Percentiles rank a stretch among this genome's conserved stretches.
These are phyloP conservation scores for Pythium myriotylum DNA, from an alignment of 352 stramenopile genomes.

Conservation along the genomic window DNA sequence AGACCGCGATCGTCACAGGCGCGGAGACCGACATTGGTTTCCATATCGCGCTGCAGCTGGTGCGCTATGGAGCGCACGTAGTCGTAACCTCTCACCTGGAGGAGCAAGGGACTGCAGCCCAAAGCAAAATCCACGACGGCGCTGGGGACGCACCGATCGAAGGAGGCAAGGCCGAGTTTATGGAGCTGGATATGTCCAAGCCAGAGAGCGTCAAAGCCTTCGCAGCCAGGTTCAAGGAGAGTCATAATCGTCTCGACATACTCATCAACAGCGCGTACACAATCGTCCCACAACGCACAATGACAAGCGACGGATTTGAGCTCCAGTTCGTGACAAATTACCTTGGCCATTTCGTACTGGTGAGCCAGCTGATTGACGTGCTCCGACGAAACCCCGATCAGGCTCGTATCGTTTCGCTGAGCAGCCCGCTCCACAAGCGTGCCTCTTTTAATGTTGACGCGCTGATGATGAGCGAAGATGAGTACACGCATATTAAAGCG, in stretches of 20 bases:
- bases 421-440: background rate
- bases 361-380: background rate
- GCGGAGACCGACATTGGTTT: background rate
- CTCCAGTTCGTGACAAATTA: background rate
- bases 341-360: background rate
- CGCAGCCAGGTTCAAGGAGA: background rate
- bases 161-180: background rate
- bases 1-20: background rate
- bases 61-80: background rate
- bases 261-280: background rate
- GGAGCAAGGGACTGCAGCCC: background rate
- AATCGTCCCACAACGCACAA: background rate
- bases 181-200: background rate
- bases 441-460: background rate
- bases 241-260: background rate
- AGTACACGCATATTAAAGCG: background rate
- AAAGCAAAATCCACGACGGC: background rate
- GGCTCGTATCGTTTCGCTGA: background rate
- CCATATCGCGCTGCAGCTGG: background rate
- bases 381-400: background rate
- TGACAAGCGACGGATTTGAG: background rate
- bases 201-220: background rate
- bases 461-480: background rate
- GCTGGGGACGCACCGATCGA: background rate
- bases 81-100: background rate